Conservation (phyloP, 495 filamentous ascomycete species). For the Hyphodiscus hymeniophilus region DNA sequence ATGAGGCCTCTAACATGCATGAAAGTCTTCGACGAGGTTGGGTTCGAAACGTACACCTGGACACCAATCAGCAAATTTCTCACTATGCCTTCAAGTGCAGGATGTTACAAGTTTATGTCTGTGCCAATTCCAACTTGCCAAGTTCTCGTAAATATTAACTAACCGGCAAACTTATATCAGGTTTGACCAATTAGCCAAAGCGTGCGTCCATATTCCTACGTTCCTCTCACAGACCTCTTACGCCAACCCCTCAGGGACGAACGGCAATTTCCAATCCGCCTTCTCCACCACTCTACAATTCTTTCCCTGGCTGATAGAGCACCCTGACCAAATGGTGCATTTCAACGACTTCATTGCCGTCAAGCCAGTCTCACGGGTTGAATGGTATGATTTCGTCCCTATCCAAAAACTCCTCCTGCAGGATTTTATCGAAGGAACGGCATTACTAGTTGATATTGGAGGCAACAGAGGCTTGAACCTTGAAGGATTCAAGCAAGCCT, state of each 20-base stretch:
- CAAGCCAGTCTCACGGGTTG: neutral
- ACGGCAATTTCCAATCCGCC: neutral
- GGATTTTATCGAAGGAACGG: neutral
- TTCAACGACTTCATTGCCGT: neutral
- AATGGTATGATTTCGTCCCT: no score
- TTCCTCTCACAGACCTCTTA: neutral
- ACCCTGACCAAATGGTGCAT: neutral
- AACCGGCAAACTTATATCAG: neutral
- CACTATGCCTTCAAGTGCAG: neutral
- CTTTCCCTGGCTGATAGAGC: neutral
- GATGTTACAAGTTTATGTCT: no score
- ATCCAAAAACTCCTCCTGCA: no score
- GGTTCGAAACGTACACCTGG: neutral
- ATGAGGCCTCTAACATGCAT: neutral
- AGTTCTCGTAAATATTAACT: neutral
- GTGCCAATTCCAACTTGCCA: no score
- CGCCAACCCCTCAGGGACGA: neutral
- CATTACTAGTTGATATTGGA: conserved; percentile 43
- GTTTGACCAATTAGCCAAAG: neutral
- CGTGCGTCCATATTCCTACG: neutral
- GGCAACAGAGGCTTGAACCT: conserved; percentile 34
- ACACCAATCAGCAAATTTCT: neutral
- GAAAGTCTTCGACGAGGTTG: neutral
- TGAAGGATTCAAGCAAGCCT: conserved; percentile 1
- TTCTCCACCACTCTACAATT: neutral